Conservation (phyloP, 768 basidiomycete genomes). For the Rhizopogon vinicolor region DNA sequence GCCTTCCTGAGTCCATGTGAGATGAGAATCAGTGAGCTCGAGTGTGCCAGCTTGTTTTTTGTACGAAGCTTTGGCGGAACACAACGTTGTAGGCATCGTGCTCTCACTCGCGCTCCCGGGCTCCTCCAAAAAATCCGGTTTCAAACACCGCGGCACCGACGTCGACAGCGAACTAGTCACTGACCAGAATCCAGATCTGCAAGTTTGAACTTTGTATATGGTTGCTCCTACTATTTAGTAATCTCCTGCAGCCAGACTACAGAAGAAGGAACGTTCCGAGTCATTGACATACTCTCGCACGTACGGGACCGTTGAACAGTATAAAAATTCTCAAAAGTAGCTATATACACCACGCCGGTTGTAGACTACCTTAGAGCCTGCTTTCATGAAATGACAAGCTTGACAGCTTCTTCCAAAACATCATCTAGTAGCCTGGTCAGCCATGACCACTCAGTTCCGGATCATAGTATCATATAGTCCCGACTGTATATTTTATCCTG, state of each 20-base stretch:
- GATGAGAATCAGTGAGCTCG: slow-evolving; percentile 64
- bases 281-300: too few species aligned
- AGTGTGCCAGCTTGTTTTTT: slow-evolving; percentile 78
- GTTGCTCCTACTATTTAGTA: too few species aligned
- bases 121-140: slow-evolving; percentile 4
- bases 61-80: slow-evolving; percentile 76
- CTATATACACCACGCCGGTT: too few species aligned
- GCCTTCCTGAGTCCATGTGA: slow-evolving; percentile 80
- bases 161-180: background rate
- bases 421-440: too few species aligned
- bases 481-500: too few species aligned
- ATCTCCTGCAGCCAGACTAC: too few species aligned
- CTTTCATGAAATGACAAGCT: background rate
- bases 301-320: too few species aligned
- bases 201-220: background rate
- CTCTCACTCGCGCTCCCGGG: slow-evolving; percentile 3
- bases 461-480: too few species aligned
- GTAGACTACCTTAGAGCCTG: too few species aligned
- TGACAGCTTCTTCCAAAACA: background rate
- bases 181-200: background rate
- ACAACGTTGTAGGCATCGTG: slow-evolving; percentile 60
- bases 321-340: too few species aligned
- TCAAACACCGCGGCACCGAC: slow-evolving; percentile 6
- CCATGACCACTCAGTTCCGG: too few species aligned
- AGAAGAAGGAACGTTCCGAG: too few species aligned